Base-by-base conservation (phyloP, 345 rosid species). In the Populus deltoides region DNA sequence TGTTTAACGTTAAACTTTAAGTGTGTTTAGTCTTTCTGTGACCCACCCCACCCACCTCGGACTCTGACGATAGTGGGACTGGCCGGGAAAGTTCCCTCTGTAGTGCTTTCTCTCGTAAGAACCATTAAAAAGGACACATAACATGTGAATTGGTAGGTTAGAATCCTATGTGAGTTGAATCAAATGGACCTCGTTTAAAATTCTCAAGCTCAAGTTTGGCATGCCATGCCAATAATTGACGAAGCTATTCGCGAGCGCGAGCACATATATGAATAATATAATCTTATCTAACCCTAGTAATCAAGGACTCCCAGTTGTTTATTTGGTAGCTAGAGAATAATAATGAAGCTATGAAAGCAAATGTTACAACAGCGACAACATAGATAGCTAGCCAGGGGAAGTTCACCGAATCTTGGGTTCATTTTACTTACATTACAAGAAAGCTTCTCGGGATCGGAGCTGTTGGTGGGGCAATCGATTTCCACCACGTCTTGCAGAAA, bases 131-230 rank as follows among this genome's bases (percentile, higher is more conserved):
- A 35, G 74, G 83, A 80, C 79, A 81, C 74, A 66, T 27, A 51
- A 71, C 85, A 78, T 83, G 85, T 74, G 88, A 81, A 63, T 62
- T 70, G 82, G 38, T 24, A 80, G 88, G 80, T 80, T 78, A 77
- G 91, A 88, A 88, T 88, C 91, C 91, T 85, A 85, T 88, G 91
- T 73, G 53, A 71, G 72, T 79, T 83, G 83, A 82, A n/a, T n/a
- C n/a, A n/a, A n/a, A 75, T 73, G 85, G 86, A 79, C 89, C 76
- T 76, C 51, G 41, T 80, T 82, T 74, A 68, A 70, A 51, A 66
- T 71, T 80, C 51, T 38, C 51, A 72, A 59, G 10, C 72, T 66
- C 66, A 38, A 67, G 43, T 22, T 78, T 69, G 49, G 39, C 10
- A 8, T 81, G 39, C 5, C 73, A 27, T 49, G 53, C 84, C 85